Conservation (phyloP, 768 basidiomycete genomes). For the Nevesoporus exiguus region DNA sequence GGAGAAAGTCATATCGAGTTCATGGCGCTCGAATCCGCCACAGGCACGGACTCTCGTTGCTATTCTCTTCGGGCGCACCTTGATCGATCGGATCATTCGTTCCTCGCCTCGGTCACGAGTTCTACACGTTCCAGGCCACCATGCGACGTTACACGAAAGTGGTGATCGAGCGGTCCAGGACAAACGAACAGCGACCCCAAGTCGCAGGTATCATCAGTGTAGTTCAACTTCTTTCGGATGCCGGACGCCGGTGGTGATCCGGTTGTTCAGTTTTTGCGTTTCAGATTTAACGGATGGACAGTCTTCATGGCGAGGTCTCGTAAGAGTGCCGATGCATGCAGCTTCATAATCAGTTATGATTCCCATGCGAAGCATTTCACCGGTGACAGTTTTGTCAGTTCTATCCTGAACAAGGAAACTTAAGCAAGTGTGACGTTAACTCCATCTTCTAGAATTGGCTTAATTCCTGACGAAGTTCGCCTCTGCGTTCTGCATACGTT, state of each 20-base stretch:
- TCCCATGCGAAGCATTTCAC: neutral
- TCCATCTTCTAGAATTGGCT: neutral
- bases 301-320: neutral
- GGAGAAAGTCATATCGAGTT: neutral
- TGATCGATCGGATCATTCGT: neutral
- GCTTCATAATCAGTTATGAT: neutral
- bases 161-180: neutral
- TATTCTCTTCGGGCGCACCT: neutral
- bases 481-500: neutral
- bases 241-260: neutral
- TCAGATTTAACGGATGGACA: neutral
- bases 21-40: neutral
- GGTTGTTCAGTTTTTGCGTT: neutral
- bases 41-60: neutral
- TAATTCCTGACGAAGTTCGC: conserved; percentile 6
- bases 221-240: neutral
- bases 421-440: neutral
- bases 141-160: neutral
- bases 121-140: neutral
- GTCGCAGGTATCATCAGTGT: neutral
- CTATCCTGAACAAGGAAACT: neutral
- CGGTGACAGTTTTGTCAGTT: conserved; percentile 4
- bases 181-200: too few relatives aligned
- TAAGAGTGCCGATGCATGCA: neutral
- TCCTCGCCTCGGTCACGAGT: neutral